These are phyloP conservation scores for Trypanosoma cruzi DNA, from an alignment of 208 protist species.

Conservation along the genomic window DNA sequence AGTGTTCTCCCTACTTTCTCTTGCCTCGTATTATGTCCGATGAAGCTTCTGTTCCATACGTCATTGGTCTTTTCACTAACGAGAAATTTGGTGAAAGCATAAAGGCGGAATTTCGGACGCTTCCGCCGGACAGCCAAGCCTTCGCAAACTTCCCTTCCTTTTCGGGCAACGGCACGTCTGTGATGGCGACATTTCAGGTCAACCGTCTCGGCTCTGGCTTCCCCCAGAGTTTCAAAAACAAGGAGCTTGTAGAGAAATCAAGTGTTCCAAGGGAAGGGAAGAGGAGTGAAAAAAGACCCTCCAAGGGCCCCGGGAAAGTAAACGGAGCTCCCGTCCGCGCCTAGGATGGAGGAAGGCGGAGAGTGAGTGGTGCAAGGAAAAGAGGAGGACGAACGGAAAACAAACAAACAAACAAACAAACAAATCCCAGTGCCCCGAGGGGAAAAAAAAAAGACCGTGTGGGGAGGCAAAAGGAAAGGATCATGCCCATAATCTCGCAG, in stretches of 20 bases:
- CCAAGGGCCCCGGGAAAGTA: neutral
- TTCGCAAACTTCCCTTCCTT: constrained; percentile 36
- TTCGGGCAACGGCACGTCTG: constrained; percentile 23
- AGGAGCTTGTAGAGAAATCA: neutral
- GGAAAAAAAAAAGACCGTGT: neutral
- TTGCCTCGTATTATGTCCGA: constrained; percentile 50
- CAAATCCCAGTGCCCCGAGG: too few species aligned
- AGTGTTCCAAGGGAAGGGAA: neutral
- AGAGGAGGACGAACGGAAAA: constrained; percentile 2
- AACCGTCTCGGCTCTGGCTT: constrained; percentile 8
- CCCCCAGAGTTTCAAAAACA: constrained; percentile 17
- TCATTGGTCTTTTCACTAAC: constrained; percentile 27
- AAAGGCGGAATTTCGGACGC: constrained; percentile 26
- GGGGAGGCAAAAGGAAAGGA: neutral
- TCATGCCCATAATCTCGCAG: too few species aligned
- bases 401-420: constrained; percentile 21
- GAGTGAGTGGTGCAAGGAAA: neutral
- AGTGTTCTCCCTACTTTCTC: constrained; percentile 59
- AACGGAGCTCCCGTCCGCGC: neutral
- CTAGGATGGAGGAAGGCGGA: neutral
- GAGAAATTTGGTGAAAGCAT: constrained; percentile 18
- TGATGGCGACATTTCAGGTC: constrained; percentile 27
- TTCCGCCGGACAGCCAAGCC: constrained; percentile 20
- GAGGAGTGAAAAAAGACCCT: neutral
- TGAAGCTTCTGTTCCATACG: constrained; percentile 15